Evolutionary conservation across 163 green algal species (phyloP).

Genomic region (Scenedesmus sp.): DNA sequence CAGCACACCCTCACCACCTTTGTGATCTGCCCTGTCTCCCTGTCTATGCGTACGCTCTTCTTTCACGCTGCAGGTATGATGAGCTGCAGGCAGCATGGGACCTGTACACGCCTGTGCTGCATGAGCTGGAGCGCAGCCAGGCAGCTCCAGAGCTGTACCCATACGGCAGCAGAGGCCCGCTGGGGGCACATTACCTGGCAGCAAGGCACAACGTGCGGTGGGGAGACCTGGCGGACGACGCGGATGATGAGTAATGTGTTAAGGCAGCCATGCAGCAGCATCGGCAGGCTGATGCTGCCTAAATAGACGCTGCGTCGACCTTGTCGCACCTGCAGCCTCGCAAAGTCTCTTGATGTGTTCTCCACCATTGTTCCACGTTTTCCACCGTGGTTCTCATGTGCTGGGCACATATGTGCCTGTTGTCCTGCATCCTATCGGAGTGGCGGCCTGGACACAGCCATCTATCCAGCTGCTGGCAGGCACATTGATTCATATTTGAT

Average conservation of each 20-base stretch:
- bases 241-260: constrained; percentile 30
- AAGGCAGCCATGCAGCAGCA: neutral
- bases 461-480: no score
- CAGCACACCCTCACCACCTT: no score
- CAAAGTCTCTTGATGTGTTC: no score
- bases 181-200: constrained; percentile 98
- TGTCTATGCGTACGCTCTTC: neutral
- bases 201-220: constrained; percentile 97
- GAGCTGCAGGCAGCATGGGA: constrained; percentile 97
- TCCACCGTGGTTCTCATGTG: no score
- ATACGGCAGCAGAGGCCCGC: constrained; percentile 95
- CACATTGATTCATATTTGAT: no score
- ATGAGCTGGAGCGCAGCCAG: constrained; percentile 81
- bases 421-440: no score
- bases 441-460: no score
- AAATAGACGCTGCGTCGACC: no score
- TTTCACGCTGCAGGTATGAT: constrained; percentile 75
- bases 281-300: neutral
- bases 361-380: no score
- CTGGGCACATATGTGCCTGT: no score
- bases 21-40: no score
- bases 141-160: constrained; percentile 97
- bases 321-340: no score
- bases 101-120: constrained; percentile 97
- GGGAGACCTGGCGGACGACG: constrained; percentile 80